Percentiles rank a stretch among this genome's conserved stretches.
These are phyloP conservation scores for Diplodia intermedia DNA, from an alignment of 2,329 filamentous ascomycete genomes.

Conservation along the genomic window DNA sequence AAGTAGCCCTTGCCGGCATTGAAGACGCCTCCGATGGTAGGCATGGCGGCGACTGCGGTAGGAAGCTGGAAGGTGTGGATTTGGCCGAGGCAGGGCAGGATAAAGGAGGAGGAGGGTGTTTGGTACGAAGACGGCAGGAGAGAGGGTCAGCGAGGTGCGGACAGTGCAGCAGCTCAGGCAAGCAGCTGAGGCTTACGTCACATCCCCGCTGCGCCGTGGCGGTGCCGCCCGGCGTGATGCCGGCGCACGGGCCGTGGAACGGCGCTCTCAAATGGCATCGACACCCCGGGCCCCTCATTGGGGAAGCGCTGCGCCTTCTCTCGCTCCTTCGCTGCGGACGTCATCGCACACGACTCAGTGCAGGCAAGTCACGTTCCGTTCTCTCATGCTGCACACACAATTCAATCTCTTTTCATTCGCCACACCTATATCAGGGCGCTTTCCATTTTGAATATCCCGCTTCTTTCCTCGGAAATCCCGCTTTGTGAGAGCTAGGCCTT, in stretches of 20 bases:
- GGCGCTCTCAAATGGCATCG: background rate
- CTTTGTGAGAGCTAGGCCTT: too few relatives aligned
- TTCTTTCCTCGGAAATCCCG: too few relatives aligned
- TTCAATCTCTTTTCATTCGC: too few relatives aligned
- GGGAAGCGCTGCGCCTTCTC: background rate
- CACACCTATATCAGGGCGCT: too few relatives aligned
- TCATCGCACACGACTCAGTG: too few relatives aligned
- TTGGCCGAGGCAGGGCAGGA: background rate
- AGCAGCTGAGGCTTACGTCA: background rate
- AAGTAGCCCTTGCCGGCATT: constrained; percentile 46
- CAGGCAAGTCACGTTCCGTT: too few relatives aligned
- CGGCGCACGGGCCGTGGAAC: background rate
- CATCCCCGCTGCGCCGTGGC: too few relatives aligned
- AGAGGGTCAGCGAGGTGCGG: background rate
- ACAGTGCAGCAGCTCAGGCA: background rate
- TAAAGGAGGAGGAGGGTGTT: background rate
- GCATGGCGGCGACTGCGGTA: constrained; percentile 31
- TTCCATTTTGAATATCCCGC: too few relatives aligned
- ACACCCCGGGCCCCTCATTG: constrained; percentile 1
- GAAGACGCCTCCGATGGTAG: constrained; percentile 44
- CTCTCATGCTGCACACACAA: too few relatives aligned
- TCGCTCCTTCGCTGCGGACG: too few relatives aligned
- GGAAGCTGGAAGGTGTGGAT: background rate
- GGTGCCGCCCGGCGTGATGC: background rate
- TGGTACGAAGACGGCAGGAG: background rate